Base-by-base conservation (phyloP, 2,329 filamentous ascomycete species). In the Nemania sp. region DNA sequence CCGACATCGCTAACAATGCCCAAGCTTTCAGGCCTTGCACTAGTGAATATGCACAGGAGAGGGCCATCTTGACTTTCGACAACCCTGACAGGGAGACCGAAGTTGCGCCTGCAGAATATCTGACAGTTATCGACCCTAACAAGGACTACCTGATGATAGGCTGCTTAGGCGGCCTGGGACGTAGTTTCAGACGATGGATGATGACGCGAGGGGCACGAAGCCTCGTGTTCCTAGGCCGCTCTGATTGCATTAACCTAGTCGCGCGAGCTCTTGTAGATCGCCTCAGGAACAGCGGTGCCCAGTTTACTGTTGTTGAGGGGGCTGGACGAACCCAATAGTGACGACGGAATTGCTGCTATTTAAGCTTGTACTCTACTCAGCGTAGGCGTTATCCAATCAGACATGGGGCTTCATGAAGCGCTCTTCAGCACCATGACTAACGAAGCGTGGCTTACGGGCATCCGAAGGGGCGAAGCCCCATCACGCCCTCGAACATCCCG, bases 181-280 rank as follows among this genome's bases (percentile, higher is more conserved):
- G 73, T 9, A 75, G 74, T 48, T 57, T 78, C 5, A 67, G 64
- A 5, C 60, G 61, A 0, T 75, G 71, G 71, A 74, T 78, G 73
- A 46, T 73, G 34, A 21, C 60, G 0, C 68, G 68, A 0, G 75
- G 74, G 1, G 72, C 70, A 2, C 65, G 68, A 1, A 62, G 70
- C 13, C 71, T 77, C 39, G 65, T 72, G 12, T 76, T 76, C 56
- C 59, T 76, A 1, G 71, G 69, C 0, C 59, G 74, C 0, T 69
- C 70, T 0, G 73, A 71, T 0, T 35, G 40, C n/a, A 68, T 72
- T 17, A 73, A 67, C 43, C 59, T 67, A 0, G 35, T 34, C 0
- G 73, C 74, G 29, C 60, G 34, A 53, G 64, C 57, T 48, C 60
- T 67, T 1, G 62, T 73, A 5, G 5, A 29, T 4, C 45, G 54